phyloP scores from a whole-genome alignment of 768 basidiomycete genomes.

The Mycena venus region DNA sequence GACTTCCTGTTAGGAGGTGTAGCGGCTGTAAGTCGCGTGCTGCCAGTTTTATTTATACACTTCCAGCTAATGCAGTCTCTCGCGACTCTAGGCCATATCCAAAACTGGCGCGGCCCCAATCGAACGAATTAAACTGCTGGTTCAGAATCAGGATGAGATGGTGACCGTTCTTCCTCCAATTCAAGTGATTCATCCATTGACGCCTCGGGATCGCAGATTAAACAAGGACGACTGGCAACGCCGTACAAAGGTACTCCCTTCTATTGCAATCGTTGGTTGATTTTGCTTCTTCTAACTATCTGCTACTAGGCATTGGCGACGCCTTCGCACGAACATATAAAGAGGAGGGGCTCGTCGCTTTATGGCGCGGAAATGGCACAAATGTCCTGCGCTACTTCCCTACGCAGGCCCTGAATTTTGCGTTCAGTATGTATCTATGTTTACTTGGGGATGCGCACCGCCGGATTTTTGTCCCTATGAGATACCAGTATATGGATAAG shows the following conservation, averaged over 20 bases:
- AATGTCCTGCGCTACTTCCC: constrained; percentile 66
- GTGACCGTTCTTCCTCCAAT: constrained; percentile 40
- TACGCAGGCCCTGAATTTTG: constrained; percentile 91
- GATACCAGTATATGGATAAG: not conserved
- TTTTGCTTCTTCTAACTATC: not conserved
- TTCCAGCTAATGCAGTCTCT: not conserved
- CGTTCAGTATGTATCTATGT: constrained; percentile 75
- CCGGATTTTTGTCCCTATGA: not conserved
- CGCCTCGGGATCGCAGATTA: constrained; percentile 64
- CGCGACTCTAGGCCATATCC: constrained; percentile 73
- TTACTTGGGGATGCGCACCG: not conserved
- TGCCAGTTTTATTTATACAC: not conserved
- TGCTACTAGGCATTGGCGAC: constrained; percentile 66
- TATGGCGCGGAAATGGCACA: constrained; percentile 93
- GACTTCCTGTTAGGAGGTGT: constrained; percentile 86
- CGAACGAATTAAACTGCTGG: constrained; percentile 88
- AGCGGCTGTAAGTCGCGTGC: constrained; percentile 63
- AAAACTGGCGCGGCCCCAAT: constrained; percentile 93
- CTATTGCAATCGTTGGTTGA: not conserved
- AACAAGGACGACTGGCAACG: constrained; percentile 84
- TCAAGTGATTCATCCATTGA: not conserved
- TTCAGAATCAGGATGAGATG: constrained; percentile 94
- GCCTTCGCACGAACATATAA: constrained; percentile 82
- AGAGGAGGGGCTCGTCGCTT: constrained; percentile 83
- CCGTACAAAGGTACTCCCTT: constrained; percentile 76